phyloP scores from a whole-genome alignment of 768 basidiomycete genomes.

The Lactifluus piperatus region DNA sequence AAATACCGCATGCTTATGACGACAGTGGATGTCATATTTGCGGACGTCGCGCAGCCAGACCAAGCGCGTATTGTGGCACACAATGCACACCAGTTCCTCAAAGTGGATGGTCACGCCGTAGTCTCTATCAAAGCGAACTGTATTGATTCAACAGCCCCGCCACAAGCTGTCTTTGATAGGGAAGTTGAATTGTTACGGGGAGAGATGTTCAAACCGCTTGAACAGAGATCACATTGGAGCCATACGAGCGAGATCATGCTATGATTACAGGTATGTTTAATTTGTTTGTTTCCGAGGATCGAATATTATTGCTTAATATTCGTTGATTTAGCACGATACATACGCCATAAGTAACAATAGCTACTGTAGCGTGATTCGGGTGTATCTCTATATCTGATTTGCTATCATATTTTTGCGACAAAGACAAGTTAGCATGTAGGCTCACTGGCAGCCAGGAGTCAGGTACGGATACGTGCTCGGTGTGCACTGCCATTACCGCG shows the following conservation, averaged over 20 bases:
- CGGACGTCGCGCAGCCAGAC: conserved; percentile 97
- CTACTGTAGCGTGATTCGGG: neutral
- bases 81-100: conserved; percentile 94
- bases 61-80: conserved; percentile 93
- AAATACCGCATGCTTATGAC: conserved; percentile 96
- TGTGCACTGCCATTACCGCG: too few relatives aligned
- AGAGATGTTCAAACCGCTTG: conserved; percentile 82
- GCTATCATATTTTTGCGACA: too few relatives aligned
- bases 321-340: conserved; percentile 34
- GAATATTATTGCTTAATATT: neutral
- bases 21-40: conserved; percentile 94
- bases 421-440: too few relatives aligned
- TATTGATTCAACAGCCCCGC: conserved; percentile 91
- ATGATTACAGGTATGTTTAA: conserved; percentile 68
- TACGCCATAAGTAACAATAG: conserved; percentile 32
- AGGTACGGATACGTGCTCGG: too few relatives aligned
- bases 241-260: conserved; percentile 84
- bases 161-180: conserved; percentile 81
- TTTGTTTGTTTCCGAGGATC: neutral
- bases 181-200: conserved; percentile 78
- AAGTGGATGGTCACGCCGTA: conserved; percentile 84
- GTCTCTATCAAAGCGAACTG: conserved; percentile 99
- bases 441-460: too few relatives aligned
- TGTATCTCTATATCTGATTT: conserved; percentile 18
- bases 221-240: conserved; percentile 94